phyloP scores from a whole-genome alignment of 1,284 basidiomycete genomes.

The Cryptococcus sp. region DNA sequence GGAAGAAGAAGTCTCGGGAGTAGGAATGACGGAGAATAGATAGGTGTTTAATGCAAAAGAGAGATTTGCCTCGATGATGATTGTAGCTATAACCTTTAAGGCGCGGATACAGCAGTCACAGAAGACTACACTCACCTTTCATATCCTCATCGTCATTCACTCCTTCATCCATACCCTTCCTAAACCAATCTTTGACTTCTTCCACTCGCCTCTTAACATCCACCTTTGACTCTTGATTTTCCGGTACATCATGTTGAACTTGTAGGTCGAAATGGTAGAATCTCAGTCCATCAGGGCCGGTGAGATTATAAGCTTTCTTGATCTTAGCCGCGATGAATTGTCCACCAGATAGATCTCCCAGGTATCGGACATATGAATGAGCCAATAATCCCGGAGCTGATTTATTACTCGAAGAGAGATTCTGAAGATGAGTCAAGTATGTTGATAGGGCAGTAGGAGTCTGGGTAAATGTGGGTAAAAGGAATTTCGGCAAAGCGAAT shows the following conservation, averaged over 20 bases:
- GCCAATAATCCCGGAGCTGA: slow-evolving; percentile 62
- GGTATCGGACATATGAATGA: slow-evolving; percentile 76
- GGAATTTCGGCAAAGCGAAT: slow-evolving; percentile 51
- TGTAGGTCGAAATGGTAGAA: slow-evolving; percentile 69
- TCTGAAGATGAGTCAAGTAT: slow-evolving; percentile 55
- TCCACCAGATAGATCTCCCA: slow-evolving; percentile 80
- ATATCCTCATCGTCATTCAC: slow-evolving; percentile 53
- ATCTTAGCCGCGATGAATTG: slow-evolving; percentile 65
- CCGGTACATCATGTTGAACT: slow-evolving; percentile 34
- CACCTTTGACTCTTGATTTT: slow-evolving; percentile 51
- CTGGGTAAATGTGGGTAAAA: slow-evolving; percentile 39
- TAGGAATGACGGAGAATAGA: slow-evolving; percentile 57
- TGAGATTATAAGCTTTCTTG: slow-evolving; percentile 63
- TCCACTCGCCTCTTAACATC: slow-evolving; percentile 50
- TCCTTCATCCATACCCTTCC: slow-evolving; percentile 64
- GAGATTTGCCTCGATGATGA: slow-evolving; percentile 61
- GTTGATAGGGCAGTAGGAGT: slow-evolving; percentile 55
- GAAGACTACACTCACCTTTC: slow-evolving; percentile 53
- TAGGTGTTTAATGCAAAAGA: slow-evolving; percentile 66
- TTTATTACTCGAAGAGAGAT: slow-evolving; percentile 51
- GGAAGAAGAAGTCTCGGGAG: not conserved
- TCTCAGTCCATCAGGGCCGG: slow-evolving; percentile 53
- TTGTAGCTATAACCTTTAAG: slow-evolving; percentile 38
- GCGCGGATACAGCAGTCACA: not conserved
- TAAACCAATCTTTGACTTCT: slow-evolving; percentile 72